Percentiles rank a stretch among this genome's conserved stretches.
These are phyloP conservation scores for Laguncularia racemosa DNA, from an alignment of 345 rosid species.

Conservation along the genomic window DNA sequence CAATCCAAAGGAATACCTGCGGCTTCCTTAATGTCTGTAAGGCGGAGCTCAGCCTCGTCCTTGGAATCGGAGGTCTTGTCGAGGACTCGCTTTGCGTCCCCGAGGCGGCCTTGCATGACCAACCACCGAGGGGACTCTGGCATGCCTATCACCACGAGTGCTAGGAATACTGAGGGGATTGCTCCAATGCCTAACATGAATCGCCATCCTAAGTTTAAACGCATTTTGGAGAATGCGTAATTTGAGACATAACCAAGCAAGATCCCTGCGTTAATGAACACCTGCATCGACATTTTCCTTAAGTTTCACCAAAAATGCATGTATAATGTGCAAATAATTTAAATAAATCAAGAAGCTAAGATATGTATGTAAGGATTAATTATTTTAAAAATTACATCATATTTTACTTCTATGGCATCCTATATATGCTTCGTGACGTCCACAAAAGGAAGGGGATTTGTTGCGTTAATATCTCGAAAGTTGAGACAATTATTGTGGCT, in stretches of 20 bases:
- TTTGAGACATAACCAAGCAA: neutral
- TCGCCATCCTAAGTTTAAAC: neutral
- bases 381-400: no score
- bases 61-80: constrained; percentile 53
- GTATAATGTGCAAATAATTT: no score
- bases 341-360: no score
- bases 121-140: constrained; percentile 88
- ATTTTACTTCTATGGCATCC: no score
- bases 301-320: no score
- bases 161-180: neutral
- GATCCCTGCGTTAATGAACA: neutral
- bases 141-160: constrained; percentile 18
- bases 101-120: constrained; percentile 70
- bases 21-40: constrained; percentile 61
- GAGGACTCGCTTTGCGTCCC: constrained; percentile 57
- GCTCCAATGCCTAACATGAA: constrained; percentile 1
- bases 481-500: no score
- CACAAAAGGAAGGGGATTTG: no score
- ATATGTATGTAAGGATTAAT: no score
- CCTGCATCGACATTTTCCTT: no score
- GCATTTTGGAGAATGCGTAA: neutral
- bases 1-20: constrained; percentile 43
- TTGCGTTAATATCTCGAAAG: no score
- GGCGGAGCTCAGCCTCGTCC: constrained; percentile 41
- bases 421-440: no score